phyloP scores from a whole-genome alignment of 2,329 filamentous ascomycete genomes.

The Hyphodiscus sp. region DNA sequence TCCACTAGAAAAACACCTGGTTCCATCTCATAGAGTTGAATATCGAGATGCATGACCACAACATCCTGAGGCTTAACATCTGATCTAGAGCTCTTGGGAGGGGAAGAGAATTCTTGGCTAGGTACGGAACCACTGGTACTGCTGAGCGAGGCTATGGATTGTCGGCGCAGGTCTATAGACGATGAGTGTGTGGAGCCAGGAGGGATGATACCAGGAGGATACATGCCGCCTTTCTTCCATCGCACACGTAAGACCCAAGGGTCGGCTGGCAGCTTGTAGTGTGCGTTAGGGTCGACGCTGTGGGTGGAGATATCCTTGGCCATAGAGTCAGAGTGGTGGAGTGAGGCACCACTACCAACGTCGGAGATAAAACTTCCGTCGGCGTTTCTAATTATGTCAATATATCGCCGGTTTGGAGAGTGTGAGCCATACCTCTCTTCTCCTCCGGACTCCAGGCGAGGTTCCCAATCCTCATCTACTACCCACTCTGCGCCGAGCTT shows the following conservation, averaged over 20 bases:
- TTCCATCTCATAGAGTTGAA: constrained; percentile 94
- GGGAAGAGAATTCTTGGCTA: constrained; percentile 19
- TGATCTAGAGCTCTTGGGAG: constrained; percentile 11
- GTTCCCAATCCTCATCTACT: constrained; percentile 48
- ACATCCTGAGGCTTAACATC: constrained; percentile 23
- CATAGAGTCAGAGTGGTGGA: constrained; percentile 33
- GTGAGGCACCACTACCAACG: constrained; percentile 28
- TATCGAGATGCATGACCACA: constrained; percentile 90
- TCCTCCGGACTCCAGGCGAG: constrained; percentile 32
- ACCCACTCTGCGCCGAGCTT: constrained; percentile 90
- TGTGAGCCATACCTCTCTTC: constrained; percentile 33
- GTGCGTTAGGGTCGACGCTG: constrained; percentile 43
- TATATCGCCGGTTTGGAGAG: background rate
- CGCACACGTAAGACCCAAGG: constrained; percentile 92
- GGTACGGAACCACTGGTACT: constrained; percentile 27
- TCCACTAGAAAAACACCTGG: constrained; percentile 90
- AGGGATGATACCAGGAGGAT: constrained; percentile 42
- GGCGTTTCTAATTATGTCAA: constrained; percentile 26
- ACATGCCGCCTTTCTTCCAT: constrained; percentile 77
- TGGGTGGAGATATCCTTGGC: constrained; percentile 26
- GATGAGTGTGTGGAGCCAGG: constrained; percentile 43
- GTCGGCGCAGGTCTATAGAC: constrained; percentile 39
- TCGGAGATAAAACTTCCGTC: constrained; percentile 35
- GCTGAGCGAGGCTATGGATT: constrained; percentile 29
- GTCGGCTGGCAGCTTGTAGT: constrained; percentile 84